A percentile compares a stretch with the other conserved stretches of the same genome.
These are phyloP conservation scores for Auriscalpium vulgare DNA, from an alignment of 768 basidiomycete species.

Conservation along the genomic window DNA sequence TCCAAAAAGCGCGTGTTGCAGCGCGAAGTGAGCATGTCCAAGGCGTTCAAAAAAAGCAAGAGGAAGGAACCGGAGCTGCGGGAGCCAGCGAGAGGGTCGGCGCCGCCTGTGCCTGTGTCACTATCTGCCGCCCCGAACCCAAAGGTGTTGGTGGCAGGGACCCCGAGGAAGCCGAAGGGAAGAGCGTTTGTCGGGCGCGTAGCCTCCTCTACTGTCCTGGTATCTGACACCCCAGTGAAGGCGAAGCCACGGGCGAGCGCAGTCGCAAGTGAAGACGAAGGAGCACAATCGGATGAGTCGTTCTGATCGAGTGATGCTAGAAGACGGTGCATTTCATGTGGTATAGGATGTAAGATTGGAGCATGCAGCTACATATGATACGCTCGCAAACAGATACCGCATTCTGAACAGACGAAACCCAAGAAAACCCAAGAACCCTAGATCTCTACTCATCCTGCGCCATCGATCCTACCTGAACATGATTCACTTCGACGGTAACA, in stretches of 20 bases:
- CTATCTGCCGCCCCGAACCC: conserved; percentile 2
- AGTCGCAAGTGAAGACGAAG: background rate
- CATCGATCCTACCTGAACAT: too few species aligned
- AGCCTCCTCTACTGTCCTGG: background rate
- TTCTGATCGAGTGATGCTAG: too few species aligned
- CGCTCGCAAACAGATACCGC: too few species aligned
- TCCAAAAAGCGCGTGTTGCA: conserved; percentile 40
- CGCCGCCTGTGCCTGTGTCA: too few species aligned
- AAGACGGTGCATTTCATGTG: too few species aligned
- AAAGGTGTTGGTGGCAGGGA: conserved; percentile 20
- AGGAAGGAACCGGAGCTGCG: conserved; percentile 2
- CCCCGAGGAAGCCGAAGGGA: conserved; percentile 14
- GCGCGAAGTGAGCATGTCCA: conserved; percentile 72
- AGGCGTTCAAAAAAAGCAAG: conserved; percentile 50
- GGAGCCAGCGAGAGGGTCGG: conserved; percentile 10
- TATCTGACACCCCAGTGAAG: background rate
- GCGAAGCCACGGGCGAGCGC: background rate
- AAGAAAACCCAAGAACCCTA: too few species aligned
- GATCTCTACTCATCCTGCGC: too few species aligned
- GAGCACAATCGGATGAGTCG: background rate
- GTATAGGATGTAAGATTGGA: too few species aligned
- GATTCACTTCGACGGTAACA: too few species aligned
- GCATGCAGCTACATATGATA: too few species aligned
- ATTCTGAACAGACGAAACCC: too few species aligned
- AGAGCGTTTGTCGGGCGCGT: background rate